Conservation (phyloP, 345 rosid species). For the Lumnitzera littorea region DNA sequence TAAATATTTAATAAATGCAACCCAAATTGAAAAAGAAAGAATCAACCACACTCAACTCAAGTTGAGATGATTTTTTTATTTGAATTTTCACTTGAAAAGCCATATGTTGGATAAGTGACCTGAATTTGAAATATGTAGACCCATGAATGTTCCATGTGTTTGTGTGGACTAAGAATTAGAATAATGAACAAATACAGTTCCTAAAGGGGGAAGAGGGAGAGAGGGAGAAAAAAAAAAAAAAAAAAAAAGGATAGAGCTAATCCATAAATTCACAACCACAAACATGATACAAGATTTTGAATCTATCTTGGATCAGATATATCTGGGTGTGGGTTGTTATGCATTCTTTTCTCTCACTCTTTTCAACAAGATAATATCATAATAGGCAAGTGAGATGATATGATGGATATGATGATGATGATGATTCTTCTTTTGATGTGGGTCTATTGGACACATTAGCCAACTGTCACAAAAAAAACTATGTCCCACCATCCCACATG, state of each 20-base stretch:
- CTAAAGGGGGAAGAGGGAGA: too few species aligned
- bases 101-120: too few species aligned
- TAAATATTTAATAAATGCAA: too few species aligned
- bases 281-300: slow-evolving; percentile 2
- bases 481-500: slow-evolving; percentile 31
- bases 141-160: neutral
- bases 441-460: slow-evolving; percentile 31
- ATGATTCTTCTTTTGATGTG: slow-evolving; percentile 19
- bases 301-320: slow-evolving; percentile 30
- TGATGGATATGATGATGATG: too few species aligned
- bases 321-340: slow-evolving; percentile 15
- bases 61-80: too few species aligned
- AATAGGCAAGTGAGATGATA: slow-evolving; percentile 19
- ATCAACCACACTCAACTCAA: too few species aligned
- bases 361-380: slow-evolving; percentile 37
- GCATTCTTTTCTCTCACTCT: slow-evolving; percentile 14
- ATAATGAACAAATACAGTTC: neutral
- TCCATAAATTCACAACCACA: slow-evolving; percentile 24
- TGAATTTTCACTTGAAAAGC: too few species aligned
- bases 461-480: slow-evolving; percentile 22
- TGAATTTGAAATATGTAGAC: neutral
- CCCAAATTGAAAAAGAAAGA: too few species aligned
- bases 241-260: neutral
- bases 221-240: too few species aligned
- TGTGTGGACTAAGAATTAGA: neutral